These are phyloP conservation scores for Colletotrichum ledebouriae DNA, from an alignment of 2,329 filamentous ascomycete species.

Conservation along the genomic window DNA sequence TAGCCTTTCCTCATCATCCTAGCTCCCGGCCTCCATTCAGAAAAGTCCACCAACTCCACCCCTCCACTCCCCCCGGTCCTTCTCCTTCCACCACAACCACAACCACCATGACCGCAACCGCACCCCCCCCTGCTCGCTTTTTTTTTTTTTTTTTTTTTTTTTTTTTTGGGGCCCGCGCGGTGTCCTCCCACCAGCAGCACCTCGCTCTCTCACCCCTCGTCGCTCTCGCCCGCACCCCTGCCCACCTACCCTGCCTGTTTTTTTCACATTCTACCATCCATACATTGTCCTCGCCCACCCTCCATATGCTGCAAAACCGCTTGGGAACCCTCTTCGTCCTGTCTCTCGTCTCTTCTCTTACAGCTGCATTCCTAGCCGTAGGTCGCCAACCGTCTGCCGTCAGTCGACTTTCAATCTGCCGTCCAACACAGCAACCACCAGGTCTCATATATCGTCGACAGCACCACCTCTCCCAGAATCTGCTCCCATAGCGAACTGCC, in stretches of 20 bases:
- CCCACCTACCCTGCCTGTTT: constrained; percentile 2
- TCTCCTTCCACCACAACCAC: neutral
- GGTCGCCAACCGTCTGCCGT: constrained; percentile 9
- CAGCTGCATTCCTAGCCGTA: constrained; percentile 10
- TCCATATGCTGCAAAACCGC: constrained; percentile 25
- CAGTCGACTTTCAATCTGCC: constrained; percentile 17
- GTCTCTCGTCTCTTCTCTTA: constrained; percentile 21
- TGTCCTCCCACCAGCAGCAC: constrained; percentile 13
- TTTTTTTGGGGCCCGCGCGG: too few species aligned
- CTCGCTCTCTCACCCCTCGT: constrained; percentile 10
- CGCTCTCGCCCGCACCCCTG: constrained; percentile 9
- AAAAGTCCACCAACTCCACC: constrained; percentile 6
- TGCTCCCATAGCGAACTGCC: constrained; percentile 17
- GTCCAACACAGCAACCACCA: constrained; percentile 29
- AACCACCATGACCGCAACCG: neutral
- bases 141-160: too few species aligned
- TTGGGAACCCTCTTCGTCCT: constrained; percentile 33
- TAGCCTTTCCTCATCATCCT: constrained; percentile 22
- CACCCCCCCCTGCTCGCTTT: constrained; percentile 3
- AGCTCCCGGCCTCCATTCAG: constrained; percentile 33
- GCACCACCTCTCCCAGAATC: constrained; percentile 15
- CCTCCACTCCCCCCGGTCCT: neutral
- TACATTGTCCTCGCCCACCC: constrained; percentile 40
- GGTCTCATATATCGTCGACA: constrained; percentile 39
- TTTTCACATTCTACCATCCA: constrained; percentile 12